These are phyloP conservation scores for Malus hybrid DNA, from an alignment of 331 rosid species.

Conservation along the genomic window DNA sequence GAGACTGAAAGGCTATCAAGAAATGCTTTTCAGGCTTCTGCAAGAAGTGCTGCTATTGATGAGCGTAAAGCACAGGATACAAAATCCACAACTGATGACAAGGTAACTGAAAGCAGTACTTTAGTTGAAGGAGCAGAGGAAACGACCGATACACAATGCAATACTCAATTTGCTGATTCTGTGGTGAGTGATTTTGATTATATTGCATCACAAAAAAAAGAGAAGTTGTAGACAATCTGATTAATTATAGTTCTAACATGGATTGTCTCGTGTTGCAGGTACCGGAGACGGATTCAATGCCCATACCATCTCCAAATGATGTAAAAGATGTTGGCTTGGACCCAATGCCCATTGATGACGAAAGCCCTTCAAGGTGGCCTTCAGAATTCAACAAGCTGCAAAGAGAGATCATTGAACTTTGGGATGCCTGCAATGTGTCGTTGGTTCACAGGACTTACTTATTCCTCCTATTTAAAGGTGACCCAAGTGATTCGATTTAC, in stretches of 20 bases:
- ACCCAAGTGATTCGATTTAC: too few relatives aligned
- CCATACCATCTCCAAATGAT: not conserved
- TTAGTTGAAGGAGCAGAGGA: slow-evolving; percentile 26
- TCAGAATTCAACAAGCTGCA: too few relatives aligned
- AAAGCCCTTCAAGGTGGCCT: too few relatives aligned
- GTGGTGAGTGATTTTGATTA: slow-evolving; percentile 30
- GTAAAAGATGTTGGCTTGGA: too few relatives aligned
- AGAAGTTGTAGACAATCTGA: too few relatives aligned
- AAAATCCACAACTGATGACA: slow-evolving; percentile 25
- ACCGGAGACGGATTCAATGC: slow-evolving; percentile 29
- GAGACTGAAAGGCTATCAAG: not conserved
- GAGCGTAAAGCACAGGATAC: slow-evolving; percentile 23
- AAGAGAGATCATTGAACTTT: too few relatives aligned
- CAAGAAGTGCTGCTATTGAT: slow-evolving; percentile 19
- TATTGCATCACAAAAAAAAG: not conserved
- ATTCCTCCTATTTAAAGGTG: too few relatives aligned
- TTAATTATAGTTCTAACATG: not conserved
- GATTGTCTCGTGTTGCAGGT: slow-evolving; percentile 35
- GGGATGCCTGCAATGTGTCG: too few relatives aligned
- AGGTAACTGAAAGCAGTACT: slow-evolving; percentile 12
- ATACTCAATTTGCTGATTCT: slow-evolving; percentile 26
- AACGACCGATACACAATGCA: slow-evolving; percentile 14
- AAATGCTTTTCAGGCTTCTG: slow-evolving; percentile 33
- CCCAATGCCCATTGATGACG: too few relatives aligned
- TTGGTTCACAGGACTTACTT: too few relatives aligned